phyloP scores from a whole-genome alignment of 1,284 basidiomycete species.

The Sporisorium scitamineum region DNA sequence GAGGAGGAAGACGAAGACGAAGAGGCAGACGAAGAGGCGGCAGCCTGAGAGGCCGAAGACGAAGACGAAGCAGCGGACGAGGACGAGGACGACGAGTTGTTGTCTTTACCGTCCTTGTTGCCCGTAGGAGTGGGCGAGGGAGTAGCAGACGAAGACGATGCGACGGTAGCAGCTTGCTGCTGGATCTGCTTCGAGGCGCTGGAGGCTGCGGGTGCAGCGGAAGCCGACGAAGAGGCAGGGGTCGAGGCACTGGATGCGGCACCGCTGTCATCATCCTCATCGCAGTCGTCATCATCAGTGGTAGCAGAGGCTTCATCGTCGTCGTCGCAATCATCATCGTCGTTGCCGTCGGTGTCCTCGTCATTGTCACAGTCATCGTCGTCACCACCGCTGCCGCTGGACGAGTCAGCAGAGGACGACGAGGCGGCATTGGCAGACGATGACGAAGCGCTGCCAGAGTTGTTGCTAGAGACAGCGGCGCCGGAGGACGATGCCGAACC shows the following conservation, averaged over 20 bases:
- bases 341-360: slow-evolving; percentile 17
- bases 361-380: slow-evolving; percentile 32
- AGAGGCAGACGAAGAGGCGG: slow-evolving; percentile 14
- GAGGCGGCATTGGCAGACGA: slow-evolving; percentile 18
- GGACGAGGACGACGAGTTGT: slow-evolving; percentile 14
- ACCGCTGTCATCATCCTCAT: slow-evolving; percentile 21
- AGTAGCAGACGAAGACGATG: slow-evolving; percentile 22
- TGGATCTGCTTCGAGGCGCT: slow-evolving; percentile 9
- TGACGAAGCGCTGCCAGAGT: slow-evolving; percentile 9
- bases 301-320: slow-evolving; percentile 7
- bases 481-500: slow-evolving; percentile 20
- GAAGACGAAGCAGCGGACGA: slow-evolving; percentile 15
- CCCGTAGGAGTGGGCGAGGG: slow-evolving; percentile 19
- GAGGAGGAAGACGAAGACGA: slow-evolving; percentile 18
- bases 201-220: slow-evolving; percentile 7
- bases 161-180: slow-evolving; percentile 7
- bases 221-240: slow-evolving; percentile 3
- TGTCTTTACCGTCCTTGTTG: slow-evolving; percentile 4
- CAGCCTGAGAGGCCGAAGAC: background rate
- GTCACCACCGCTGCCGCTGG: slow-evolving; percentile 9
- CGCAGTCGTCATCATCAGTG: slow-evolving; percentile 29
- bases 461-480: slow-evolving; percentile 6
- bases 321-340: slow-evolving; percentile 44
- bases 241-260: slow-evolving; percentile 16
- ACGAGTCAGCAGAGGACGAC: slow-evolving; percentile 24